Evolutionary conservation across 2,329 filamentous ascomycete genomes (phyloP).

Genomic region (Claviceps paspali): DNA sequence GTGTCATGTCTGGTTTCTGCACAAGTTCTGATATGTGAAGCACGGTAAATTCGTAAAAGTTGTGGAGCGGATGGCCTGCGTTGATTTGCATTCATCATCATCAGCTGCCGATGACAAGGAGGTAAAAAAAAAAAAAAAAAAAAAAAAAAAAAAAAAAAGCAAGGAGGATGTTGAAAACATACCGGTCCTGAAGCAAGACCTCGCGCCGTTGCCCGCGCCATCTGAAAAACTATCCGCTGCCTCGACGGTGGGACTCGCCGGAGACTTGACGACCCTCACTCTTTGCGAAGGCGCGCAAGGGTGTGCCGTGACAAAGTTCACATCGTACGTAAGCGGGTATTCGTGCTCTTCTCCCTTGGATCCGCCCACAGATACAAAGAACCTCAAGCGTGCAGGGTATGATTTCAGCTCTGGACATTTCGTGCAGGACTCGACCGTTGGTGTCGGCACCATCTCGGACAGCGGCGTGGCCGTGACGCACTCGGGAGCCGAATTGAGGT

Average conservation of each 20-base stretch:
- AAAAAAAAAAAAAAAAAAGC: too few species aligned
- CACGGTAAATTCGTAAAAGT: constrained; percentile 43
- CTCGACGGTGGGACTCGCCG: constrained; percentile 43
- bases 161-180: too few species aligned
- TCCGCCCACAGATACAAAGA: constrained; percentile 22
- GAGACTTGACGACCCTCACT: constrained; percentile 42
- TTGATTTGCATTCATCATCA: constrained; percentile 11
- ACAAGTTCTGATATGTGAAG: constrained; percentile 44
- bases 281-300: constrained; percentile 44
- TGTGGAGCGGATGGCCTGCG: constrained; percentile 50
- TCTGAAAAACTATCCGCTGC: constrained; percentile 37
- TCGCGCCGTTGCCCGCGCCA: constrained; percentile 27
- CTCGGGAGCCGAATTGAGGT: constrained; percentile 29
- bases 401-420: constrained; percentile 19
- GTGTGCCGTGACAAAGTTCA: constrained; percentile 51
- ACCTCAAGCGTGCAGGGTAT: constrained; percentile 20
- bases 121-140: too few species aligned
- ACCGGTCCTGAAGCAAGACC: constrained; percentile 33
- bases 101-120: background rate
- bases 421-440: constrained; percentile 19
- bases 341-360: constrained; percentile 25
- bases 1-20: constrained; percentile 26
- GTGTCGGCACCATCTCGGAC: constrained; percentile 23
- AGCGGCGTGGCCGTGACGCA: constrained; percentile 30
- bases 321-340: constrained; percentile 37